A percentile compares a stretch with the other conserved stretches of the same genome.
phyloP scores from a whole-genome alignment of 1,284 basidiomycete species.

The Rhodotorula sp. region DNA sequence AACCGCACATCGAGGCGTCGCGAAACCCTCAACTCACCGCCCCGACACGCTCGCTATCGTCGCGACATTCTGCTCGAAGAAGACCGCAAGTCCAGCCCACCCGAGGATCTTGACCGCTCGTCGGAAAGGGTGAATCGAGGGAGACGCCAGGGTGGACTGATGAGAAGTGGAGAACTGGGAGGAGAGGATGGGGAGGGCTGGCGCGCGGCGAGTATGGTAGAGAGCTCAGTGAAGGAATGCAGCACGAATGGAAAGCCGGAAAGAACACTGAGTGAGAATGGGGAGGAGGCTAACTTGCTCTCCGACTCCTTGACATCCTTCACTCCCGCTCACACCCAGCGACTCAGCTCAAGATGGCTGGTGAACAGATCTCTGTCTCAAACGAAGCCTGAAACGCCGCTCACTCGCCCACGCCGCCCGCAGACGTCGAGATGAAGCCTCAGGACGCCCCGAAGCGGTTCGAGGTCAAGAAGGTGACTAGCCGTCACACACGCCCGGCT shows the following conservation, averaged over 20 bases:
- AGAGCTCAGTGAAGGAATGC: background rate
- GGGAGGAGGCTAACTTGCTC: background rate
- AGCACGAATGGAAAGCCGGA: background rate
- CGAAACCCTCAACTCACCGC: constrained; percentile 43
- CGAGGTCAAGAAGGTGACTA: constrained; percentile 87
- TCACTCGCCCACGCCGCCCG: constrained; percentile 28
- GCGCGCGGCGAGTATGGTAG: no score
- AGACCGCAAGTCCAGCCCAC: constrained; percentile 55
- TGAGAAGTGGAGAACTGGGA: background rate
- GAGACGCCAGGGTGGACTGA: constrained; percentile 10
- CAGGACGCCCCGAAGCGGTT: constrained; percentile 63
- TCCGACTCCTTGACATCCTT: background rate
- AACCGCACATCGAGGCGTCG: background rate
- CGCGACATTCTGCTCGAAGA: constrained; percentile 53
- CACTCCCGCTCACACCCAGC: background rate
- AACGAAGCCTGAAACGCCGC: background rate
- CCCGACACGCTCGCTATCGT: constrained; percentile 53
- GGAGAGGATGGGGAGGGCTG: background rate
- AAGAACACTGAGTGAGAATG: no score
- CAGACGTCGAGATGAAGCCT: constrained; percentile 62
- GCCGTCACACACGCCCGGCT: constrained; percentile 4
- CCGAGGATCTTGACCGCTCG: constrained; percentile 42
- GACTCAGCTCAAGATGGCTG: constrained; percentile 22
- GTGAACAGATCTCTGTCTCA: background rate
- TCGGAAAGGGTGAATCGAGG: background rate